A percentile compares a stretch with the other conserved stretches of the same genome.
phyloP scores from a whole-genome alignment of 768 basidiomycete species.

The Mycena galopus region DNA sequence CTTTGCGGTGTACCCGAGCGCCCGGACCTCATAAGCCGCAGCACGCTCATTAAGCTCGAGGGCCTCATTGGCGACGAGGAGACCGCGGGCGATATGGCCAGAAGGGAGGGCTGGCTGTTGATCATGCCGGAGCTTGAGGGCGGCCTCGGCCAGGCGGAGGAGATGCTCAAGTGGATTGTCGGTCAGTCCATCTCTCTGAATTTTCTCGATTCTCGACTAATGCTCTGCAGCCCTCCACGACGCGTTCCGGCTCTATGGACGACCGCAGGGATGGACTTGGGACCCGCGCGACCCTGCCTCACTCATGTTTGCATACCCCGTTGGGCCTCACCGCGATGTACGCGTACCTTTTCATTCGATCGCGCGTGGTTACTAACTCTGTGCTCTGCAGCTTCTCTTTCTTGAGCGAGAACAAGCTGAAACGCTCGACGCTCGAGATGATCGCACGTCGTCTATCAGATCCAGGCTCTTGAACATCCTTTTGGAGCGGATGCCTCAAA shows the following conservation, averaged over 20 bases:
- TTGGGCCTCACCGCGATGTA: constrained; percentile 88
- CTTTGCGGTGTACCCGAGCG: constrained; percentile 95
- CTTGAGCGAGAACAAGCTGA: constrained; percentile 88
- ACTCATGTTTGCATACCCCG: constrained; percentile 95
- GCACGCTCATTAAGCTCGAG: constrained; percentile 93
- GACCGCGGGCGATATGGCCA: constrained; percentile 71
- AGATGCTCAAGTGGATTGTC: constrained; percentile 93
- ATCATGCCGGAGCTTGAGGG: constrained; percentile 90
- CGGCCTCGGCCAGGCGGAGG: constrained; percentile 72
- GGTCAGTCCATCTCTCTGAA: constrained; percentile 61
- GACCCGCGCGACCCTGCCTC: constrained; percentile 86
- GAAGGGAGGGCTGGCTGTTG: constrained; percentile 87
- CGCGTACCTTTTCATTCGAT: constrained; percentile 47
- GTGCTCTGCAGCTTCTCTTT: constrained; percentile 76
- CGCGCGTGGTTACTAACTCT: constrained; percentile 31
- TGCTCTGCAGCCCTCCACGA: constrained; percentile 78
- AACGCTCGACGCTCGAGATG: constrained; percentile 80
- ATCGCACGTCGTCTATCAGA: constrained; percentile 80
- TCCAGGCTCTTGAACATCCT: constrained; percentile 73
- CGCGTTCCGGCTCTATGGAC: constrained; percentile 89
- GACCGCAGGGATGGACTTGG: constrained; percentile 90
- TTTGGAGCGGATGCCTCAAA: constrained; percentile 70
- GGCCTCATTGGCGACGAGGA: constrained; percentile 87
- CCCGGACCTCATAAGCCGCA: constrained; percentile 89
- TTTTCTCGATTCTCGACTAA: background rate